Evolutionary conservation across 208 protist species (phyloP).

Genomic region (Acanthamoeba culbertsoni): DNA sequence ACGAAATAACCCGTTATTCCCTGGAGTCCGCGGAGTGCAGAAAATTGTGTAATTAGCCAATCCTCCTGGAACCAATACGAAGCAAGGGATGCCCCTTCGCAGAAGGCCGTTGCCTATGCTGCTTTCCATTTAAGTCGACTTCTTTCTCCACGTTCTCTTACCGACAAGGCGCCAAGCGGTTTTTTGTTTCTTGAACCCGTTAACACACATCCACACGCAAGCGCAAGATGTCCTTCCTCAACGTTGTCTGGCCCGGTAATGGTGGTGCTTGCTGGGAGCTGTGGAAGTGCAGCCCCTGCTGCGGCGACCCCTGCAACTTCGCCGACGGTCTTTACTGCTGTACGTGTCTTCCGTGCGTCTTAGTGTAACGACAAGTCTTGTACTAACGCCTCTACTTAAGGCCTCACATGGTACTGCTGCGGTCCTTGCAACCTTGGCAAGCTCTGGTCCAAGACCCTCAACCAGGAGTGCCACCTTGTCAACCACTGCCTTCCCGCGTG

Average conservation of each 20-base stretch:
- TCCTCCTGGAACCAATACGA: no score
- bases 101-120: no score
- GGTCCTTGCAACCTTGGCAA: neutral
- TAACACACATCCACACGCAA: no score
- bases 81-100: no score
- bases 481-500: neutral
- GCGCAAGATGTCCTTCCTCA: constrained; percentile 2
- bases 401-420: constrained; percentile 7
- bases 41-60: no score
- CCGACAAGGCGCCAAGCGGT: no score
- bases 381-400: neutral
- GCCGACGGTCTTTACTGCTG: neutral
- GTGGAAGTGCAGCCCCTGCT: neutral
- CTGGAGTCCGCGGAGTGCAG: no score
- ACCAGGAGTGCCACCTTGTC: neutral
- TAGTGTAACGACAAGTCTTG: neutral
- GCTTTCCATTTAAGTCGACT: no score
- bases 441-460: neutral
- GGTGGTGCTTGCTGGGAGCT: constrained; percentile 33
- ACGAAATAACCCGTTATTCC: no score
- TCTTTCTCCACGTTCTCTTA: no score
- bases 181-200: no score
- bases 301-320: constrained; percentile 20
- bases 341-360: neutral
- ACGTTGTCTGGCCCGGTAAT: neutral